A percentile compares a stretch with the other conserved stretches of the same genome.
These are phyloP conservation scores for Hypoxylon sp. DNA, from an alignment of 2,329 filamentous ascomycete species.

Conservation along the genomic window DNA sequence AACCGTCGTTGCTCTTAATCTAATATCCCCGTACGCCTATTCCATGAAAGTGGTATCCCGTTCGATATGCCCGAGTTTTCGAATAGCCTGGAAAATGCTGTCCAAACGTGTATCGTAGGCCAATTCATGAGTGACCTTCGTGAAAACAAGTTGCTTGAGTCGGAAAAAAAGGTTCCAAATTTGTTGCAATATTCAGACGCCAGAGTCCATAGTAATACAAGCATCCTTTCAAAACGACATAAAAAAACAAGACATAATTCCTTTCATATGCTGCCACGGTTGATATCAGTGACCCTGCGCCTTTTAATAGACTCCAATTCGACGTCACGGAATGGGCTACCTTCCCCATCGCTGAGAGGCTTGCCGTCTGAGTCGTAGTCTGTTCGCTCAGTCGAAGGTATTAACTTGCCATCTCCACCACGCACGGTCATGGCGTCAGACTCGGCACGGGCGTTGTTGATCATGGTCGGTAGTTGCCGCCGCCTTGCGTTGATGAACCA, in stretches of 20 bases:
- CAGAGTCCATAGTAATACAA: conserved; percentile 28
- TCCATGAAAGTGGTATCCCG: conserved; percentile 17
- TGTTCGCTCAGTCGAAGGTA: conserved; percentile 55
- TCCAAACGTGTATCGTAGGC: conserved; percentile 5
- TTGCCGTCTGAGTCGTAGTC: conserved; percentile 57
- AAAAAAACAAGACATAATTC: not conserved
- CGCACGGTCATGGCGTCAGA: conserved; percentile 61
- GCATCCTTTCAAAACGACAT: conserved; percentile 16
- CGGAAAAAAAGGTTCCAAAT: not conserved
- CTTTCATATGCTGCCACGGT: conserved; percentile 63
- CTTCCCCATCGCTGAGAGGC: conserved; percentile 63
- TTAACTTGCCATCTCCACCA: conserved; percentile 55
- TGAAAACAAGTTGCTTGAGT: conserved; percentile 13
- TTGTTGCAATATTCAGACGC: conserved; percentile 14
- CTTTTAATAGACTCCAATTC: conserved; percentile 55
- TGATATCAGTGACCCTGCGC: conserved; percentile 55
- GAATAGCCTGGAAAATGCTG: conserved; percentile 10
- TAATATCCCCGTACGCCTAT: conserved; percentile 29
- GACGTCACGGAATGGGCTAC: conserved; percentile 59
- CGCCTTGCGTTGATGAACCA: conserved; percentile 85
- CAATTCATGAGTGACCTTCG: conserved; percentile 13
- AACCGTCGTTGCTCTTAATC: conserved; percentile 30
- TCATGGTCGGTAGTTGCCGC: conserved; percentile 72
- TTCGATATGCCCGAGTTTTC: conserved; percentile 19
- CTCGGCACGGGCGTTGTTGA: conserved; percentile 68